These are phyloP conservation scores for Solanum tacnaense DNA, from an alignment of 257 asterid species.

Conservation along the genomic window DNA sequence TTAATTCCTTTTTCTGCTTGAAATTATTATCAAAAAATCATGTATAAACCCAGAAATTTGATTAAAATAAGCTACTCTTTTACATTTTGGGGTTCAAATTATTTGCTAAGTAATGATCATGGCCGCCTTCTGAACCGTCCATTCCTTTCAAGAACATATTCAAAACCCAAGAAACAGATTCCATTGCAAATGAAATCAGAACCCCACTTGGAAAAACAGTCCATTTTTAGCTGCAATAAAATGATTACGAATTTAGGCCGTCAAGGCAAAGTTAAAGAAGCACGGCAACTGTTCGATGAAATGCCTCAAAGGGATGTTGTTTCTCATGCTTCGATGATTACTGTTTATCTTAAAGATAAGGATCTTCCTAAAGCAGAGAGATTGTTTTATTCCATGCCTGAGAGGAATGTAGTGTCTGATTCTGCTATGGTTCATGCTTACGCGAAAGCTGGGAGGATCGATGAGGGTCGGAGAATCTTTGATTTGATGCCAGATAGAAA, in stretches of 20 bases:
- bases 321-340: slow-evolving; percentile 42
- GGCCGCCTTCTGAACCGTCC: neutral
- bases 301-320: slow-evolving; percentile 44
- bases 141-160: neutral
- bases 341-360: slow-evolving; percentile 35
- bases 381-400: slow-evolving; percentile 31
- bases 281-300: slow-evolving; percentile 29
- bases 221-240: neutral
- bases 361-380: slow-evolving; percentile 37
- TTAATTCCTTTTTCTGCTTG: neutral
- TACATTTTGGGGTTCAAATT: neutral
- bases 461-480: slow-evolving; percentile 29
- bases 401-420: slow-evolving; percentile 44
- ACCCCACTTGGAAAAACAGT: neutral
- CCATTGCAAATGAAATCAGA: neutral
- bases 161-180: neutral
- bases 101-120: neutral
- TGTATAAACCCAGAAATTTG: neutral
- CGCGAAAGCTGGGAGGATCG: slow-evolving; percentile 39
- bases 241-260: slow-evolving; percentile 15
- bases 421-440: slow-evolving; percentile 60
- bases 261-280: slow-evolving; percentile 26
- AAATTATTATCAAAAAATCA: neutral
- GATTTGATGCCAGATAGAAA: slow-evolving; percentile 44
- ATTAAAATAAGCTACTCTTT: neutral